These are phyloP conservation scores for Taphrina wiesneri DNA, from an alignment of 1,139 yeast genomes.

Conservation along the genomic window DNA sequence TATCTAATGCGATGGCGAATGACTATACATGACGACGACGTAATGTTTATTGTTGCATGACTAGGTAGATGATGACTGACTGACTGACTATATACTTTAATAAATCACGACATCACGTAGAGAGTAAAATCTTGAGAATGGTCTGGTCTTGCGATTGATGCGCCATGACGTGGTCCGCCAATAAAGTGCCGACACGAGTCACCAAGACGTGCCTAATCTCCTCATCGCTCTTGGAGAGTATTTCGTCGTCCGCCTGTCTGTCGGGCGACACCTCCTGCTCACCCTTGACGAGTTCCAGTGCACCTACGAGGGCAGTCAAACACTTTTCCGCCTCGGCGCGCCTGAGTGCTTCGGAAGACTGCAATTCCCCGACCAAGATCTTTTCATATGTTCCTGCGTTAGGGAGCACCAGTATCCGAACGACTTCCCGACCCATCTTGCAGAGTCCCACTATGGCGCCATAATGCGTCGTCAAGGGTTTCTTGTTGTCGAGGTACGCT, in stretches of 20 bases:
- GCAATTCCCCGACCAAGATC: conserved; percentile 48
- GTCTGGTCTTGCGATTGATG: conserved; percentile 12
- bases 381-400: conserved; percentile 79
- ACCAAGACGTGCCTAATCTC: conserved; percentile 7
- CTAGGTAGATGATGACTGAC: too few relatives aligned
- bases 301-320: too few relatives aligned
- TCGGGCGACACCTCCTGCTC: conserved; percentile 5
- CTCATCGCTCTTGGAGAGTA: conserved; percentile 16
- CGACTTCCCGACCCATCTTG: conserved; percentile 83
- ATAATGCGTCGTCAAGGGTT: conserved; percentile 85
- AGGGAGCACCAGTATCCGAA: conserved; percentile 79
- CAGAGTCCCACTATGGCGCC: conserved; percentile 87
- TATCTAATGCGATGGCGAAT: background rate
- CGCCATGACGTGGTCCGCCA: conserved; percentile 24
- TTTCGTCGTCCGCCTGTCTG: background rate
- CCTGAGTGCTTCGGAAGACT: conserved; percentile 33
- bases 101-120: background rate
- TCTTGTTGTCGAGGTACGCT: conserved; percentile 77
- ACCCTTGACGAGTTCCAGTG: conserved; percentile 5
- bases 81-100: background rate
- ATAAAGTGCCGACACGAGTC: conserved; percentile 18
- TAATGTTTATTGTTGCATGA: too few relatives aligned
- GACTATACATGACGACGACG: background rate
- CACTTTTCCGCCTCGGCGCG: too few relatives aligned
- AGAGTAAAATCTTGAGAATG: conserved; percentile 15